Conservation (phyloP, 2,329 filamentous ascomycete genomes). For the Cercospora janseana region DNA sequence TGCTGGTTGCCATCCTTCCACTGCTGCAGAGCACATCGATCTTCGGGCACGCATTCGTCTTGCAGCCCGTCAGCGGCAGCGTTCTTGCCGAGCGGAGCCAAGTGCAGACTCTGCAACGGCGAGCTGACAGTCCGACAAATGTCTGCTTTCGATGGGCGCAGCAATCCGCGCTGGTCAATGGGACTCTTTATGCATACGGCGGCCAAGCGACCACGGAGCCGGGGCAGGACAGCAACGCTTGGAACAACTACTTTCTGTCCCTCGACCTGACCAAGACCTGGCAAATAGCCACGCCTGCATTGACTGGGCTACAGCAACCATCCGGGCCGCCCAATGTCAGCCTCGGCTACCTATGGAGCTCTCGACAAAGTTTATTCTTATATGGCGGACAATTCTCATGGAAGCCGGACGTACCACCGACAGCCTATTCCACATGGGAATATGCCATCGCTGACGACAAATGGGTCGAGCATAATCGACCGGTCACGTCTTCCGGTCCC, state of each 20-base stretch:
- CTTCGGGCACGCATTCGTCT: constrained; percentile 26
- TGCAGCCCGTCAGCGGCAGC: constrained; percentile 36
- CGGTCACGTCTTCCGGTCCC: constrained; percentile 62
- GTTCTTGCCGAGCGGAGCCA: constrained; percentile 27
- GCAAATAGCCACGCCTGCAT: constrained; percentile 61
- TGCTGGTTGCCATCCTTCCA: constrained; percentile 32
- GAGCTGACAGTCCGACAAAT: constrained; percentile 49
- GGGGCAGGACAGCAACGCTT: constrained; percentile 62
- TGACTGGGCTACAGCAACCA: constrained; percentile 62
- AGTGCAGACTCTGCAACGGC: constrained; percentile 25
- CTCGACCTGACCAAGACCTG: constrained; percentile 73
- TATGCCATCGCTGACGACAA: constrained; percentile 59
- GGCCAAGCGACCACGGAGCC: constrained; percentile 61
- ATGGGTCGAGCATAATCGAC: constrained; percentile 64
- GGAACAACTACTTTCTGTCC: constrained; percentile 73
- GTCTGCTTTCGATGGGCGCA: constrained; percentile 66
- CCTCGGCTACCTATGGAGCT: constrained; percentile 74
- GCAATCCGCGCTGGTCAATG: constrained; percentile 68
- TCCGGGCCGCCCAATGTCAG: constrained; percentile 69
- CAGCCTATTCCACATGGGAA: constrained; percentile 65
- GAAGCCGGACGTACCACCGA: constrained; percentile 56
- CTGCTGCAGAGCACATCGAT: constrained; percentile 30
- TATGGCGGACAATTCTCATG: constrained; percentile 75
- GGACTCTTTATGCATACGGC: constrained; percentile 73
- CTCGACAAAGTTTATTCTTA: constrained; percentile 66